Evolutionary conservation across 495 filamentous ascomycete species (phyloP).

Genomic region (Penicillium tannophilum): DNA sequence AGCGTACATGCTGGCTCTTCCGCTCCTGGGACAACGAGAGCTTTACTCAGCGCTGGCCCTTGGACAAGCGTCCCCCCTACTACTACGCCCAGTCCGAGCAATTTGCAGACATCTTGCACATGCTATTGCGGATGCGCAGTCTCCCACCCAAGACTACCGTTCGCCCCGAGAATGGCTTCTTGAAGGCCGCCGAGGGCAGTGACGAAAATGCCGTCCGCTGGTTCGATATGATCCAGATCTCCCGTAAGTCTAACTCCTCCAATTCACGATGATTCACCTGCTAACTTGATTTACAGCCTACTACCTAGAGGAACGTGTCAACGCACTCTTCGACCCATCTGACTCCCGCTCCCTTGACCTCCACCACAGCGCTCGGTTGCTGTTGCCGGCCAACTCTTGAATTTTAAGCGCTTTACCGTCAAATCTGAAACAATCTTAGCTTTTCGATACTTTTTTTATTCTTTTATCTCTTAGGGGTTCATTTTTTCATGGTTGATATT

Average conservation of each 20-base stretch:
- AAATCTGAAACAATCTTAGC: neutral
- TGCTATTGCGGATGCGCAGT: conserved; percentile 74
- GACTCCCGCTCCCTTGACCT: conserved; percentile 71
- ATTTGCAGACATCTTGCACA: conserved; percentile 70
- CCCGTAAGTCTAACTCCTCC: conserved; percentile 50
- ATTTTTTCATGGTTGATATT: neutral
- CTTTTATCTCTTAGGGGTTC: neutral
- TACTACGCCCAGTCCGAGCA: conserved; percentile 72
- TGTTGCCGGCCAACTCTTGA: conserved; percentile 42
- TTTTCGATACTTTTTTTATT: neutral
- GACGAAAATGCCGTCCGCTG: conserved; percentile 57
- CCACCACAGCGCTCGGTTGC: conserved; percentile 62
- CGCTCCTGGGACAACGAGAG: conserved; percentile 69
- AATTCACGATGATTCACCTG: neutral
- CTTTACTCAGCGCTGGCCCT: conserved; percentile 62
- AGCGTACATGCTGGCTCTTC: conserved; percentile 83
- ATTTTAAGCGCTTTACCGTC: neutral
- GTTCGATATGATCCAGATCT: conserved; percentile 62
- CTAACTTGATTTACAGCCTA: conserved; percentile 26
- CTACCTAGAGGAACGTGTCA: conserved; percentile 49
- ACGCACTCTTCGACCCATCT: conserved; percentile 58
- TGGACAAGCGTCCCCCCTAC: conserved; percentile 65
- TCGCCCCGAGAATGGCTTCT: conserved; percentile 53
- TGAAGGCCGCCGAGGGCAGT: conserved; percentile 55
- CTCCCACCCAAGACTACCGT: conserved; percentile 63